These are phyloP conservation scores for Triticum monococcum DNA, from an alignment of 176 grass and related monocot genomes.

Conservation along the genomic window DNA sequence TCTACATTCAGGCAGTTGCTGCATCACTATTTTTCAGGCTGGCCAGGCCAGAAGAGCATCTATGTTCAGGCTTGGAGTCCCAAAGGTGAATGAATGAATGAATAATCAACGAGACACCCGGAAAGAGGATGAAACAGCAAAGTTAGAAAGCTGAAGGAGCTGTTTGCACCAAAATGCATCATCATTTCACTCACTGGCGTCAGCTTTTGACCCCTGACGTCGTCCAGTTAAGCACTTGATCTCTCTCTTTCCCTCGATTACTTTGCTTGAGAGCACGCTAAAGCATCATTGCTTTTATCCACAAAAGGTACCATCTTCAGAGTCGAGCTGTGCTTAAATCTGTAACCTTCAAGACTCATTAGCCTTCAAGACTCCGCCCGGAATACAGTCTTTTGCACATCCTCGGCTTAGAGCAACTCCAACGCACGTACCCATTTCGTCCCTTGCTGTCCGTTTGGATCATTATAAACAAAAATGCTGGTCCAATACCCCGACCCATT, in stretches of 20 bases:
- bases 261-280: constrained; percentile 45
- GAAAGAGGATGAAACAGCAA: constrained; percentile 23
- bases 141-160: constrained; percentile 32
- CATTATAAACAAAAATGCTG: too few relatives aligned
- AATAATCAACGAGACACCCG: background rate
- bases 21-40: background rate
- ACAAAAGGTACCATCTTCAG: constrained; percentile 14
- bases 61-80: background rate
- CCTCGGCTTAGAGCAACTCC: too few relatives aligned
- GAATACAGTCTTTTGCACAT: background rate
- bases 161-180: constrained; percentile 32
- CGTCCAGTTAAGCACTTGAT: constrained; percentile 16
- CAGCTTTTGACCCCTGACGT: constrained; percentile 32
- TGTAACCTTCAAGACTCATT: background rate
- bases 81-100: constrained; percentile 11
- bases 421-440: too few relatives aligned
- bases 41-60: background rate
- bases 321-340: background rate
- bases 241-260: background rate
- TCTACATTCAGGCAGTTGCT: background rate
- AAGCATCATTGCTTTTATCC: constrained; percentile 46
- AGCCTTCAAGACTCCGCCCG: background rate
- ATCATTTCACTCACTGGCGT: constrained; percentile 29
- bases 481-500: too few relatives aligned
- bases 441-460: too few relatives aligned